Evolutionary conservation across 176 grass and related monocot species (phyloP).

Genomic region (Puya raimondii): DNA sequence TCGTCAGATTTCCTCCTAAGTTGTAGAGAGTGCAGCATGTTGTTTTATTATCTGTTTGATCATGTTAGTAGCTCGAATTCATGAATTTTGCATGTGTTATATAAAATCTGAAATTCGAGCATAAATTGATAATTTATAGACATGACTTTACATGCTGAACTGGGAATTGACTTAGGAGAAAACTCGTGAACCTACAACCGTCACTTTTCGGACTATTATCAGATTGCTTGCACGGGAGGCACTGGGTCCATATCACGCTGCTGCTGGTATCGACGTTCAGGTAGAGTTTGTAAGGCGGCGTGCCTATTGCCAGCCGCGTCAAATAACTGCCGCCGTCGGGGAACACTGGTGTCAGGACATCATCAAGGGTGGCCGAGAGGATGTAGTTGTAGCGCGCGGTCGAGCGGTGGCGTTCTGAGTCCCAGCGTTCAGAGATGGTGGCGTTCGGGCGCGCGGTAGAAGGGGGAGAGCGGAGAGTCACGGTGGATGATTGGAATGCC

Average conservation of each 20-base stretch:
- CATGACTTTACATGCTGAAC: too few relatives aligned
- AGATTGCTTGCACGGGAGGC: neutral
- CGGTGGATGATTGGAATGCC: constrained; percentile 10
- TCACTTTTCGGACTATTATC: too few relatives aligned
- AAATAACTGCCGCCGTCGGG: constrained; percentile 4
- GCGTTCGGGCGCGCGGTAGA: constrained; percentile 1
- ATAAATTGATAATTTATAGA: too few relatives aligned
- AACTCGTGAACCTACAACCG: too few relatives aligned
- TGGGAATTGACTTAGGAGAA: too few relatives aligned
- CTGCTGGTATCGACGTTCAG: constrained; percentile 34
- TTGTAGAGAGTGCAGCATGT: too few relatives aligned
- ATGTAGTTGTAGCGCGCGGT: constrained; percentile 10
- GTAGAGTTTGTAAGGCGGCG: constrained; percentile 10
- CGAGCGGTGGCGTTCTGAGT: neutral
- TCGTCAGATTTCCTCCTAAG: too few relatives aligned
- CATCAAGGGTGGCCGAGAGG: neutral
- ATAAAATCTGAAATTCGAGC: too few relatives aligned
- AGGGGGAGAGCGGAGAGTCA: too few relatives aligned
- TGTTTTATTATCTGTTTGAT: too few relatives aligned
- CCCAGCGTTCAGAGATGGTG: neutral
- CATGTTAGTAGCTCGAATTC: too few relatives aligned
- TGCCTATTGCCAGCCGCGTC: constrained; percentile 15
- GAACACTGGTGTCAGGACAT: neutral
- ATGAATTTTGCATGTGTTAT: too few relatives aligned
- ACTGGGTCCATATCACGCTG: constrained; percentile 29